Evolutionary conservation across 1,284 basidiomycete genomes (phyloP).

Genomic region (Omphalotus olearius): DNA sequence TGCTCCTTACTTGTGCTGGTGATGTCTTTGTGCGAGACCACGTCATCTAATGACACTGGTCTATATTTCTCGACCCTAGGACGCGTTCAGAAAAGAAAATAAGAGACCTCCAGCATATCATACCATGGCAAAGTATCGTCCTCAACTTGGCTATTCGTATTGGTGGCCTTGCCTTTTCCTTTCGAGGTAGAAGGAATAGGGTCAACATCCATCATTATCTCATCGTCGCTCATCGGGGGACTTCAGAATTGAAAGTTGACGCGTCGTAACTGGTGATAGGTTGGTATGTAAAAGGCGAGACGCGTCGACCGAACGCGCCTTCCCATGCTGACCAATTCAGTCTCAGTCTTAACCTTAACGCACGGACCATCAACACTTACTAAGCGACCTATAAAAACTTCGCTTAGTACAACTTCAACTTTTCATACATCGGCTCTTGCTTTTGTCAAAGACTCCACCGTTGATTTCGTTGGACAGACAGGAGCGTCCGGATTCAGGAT

Average conservation of each 20-base stretch:
- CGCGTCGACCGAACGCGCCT: not conserved
- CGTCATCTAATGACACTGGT: slow-evolving; percentile 83
- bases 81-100: slow-evolving; percentile 9
- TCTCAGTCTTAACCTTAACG: slow-evolving; percentile 6
- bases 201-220: slow-evolving; percentile 50
- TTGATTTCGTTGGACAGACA: slow-evolving; percentile 81
- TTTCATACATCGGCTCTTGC: slow-evolving; percentile 31
- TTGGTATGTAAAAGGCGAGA: not conserved
- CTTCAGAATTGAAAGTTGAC: not conserved
- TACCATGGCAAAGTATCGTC: slow-evolving; percentile 74
- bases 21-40: slow-evolving; percentile 94
- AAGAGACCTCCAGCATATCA: slow-evolving; percentile 18
- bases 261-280: too few relatives aligned
- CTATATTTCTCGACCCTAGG: slow-evolving; percentile 94
- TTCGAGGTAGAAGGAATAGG: slow-evolving; percentile 38
- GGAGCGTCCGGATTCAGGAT: slow-evolving; percentile 62
- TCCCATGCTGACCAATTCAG: not conserved
- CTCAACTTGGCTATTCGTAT: slow-evolving; percentile 29
- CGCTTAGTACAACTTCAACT: not conserved
- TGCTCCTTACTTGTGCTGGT: slow-evolving; percentile 77
- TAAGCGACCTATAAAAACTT: not conserved
- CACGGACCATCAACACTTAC: slow-evolving; percentile 3
- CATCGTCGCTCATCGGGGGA: slow-evolving; percentile 52
- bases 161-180: slow-evolving; percentile 64
- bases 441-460: slow-evolving; percentile 87